Conservation (phyloP, 2,329 filamentous ascomycete species). For the Tolypocladium tropicale region DNA sequence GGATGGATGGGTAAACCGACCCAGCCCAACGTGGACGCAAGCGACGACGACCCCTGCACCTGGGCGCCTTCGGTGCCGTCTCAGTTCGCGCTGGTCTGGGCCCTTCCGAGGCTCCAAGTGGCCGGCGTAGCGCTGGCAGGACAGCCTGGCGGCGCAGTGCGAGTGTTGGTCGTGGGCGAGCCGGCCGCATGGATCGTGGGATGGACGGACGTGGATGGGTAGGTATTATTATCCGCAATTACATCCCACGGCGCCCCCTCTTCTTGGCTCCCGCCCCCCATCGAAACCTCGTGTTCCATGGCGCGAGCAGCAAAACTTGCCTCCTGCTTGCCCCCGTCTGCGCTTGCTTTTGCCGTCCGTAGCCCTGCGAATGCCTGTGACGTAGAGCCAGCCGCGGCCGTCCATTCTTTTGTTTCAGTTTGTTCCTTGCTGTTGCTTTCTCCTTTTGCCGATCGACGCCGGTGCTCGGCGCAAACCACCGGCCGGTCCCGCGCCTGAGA, state of each 20-base stretch:
- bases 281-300: not conserved
- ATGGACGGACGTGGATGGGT: not conserved
- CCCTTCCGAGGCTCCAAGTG: not conserved
- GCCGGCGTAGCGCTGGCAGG: not conserved
- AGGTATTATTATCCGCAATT: not conserved
- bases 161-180: not conserved
- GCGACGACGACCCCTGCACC: not conserved
- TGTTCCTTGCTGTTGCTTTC: not conserved
- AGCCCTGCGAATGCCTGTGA: not conserved
- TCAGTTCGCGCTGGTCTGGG: not conserved
- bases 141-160: not conserved
- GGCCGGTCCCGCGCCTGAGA: not conserved
- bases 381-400: not conserved
- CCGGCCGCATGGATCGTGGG: not conserved
- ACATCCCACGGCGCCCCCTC: not conserved
- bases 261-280: not conserved
- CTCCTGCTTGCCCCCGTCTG: not conserved
- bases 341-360: not conserved
- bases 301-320: not conserved
- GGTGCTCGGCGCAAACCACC: not conserved
- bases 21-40: not conserved
- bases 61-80: not conserved
- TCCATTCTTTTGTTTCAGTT: not conserved
- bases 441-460: not conserved
- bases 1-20: not conserved